Percentiles rank a stretch among this genome's conserved stretches.
Evolutionary conservation across 805 yeast genomes (phyloP).

Genomic region (Candida coleopterorum): DNA sequence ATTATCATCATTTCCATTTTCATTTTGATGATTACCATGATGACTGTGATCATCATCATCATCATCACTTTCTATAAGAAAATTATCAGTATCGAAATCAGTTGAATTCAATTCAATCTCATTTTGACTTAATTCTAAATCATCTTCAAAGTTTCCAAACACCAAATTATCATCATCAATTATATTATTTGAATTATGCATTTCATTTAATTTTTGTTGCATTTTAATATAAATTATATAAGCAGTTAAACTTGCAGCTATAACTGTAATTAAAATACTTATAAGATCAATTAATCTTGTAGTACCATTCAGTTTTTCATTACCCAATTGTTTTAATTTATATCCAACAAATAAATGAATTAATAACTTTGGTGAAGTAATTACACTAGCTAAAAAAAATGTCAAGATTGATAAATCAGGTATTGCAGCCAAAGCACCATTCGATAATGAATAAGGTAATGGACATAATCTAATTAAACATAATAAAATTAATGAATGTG

Average conservation of each 20-base stretch:
- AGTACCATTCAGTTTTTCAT: slow-evolving; percentile 41
- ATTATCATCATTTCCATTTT: no score
- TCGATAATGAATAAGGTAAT: slow-evolving; percentile 85
- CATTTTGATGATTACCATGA: no score
- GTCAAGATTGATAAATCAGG: slow-evolving; percentile 64
- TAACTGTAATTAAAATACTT: slow-evolving; percentile 53
- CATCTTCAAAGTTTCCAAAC: slow-evolving; percentile 39
- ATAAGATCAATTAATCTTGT: slow-evolving; percentile 58
- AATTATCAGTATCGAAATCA: slow-evolving; percentile 19
- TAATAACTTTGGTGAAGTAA: slow-evolving; percentile 80
- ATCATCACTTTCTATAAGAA: slow-evolving; percentile 36
- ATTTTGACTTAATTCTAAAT: slow-evolving; percentile 22
- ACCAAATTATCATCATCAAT: slow-evolving; percentile 25
- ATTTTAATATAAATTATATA: slow-evolving; percentile 60
- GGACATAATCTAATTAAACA: slow-evolving; percentile 82
- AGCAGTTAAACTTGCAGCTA: slow-evolving; percentile 55
- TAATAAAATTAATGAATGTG: slow-evolving; percentile 56
- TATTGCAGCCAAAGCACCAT: slow-evolving; percentile 87
- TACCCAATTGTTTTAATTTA: slow-evolving; percentile 66
- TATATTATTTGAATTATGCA: slow-evolving; percentile 18
- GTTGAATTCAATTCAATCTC: slow-evolving; percentile 33
- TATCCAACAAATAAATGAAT: slow-evolving; percentile 75
- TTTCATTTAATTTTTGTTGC: slow-evolving; percentile 29
- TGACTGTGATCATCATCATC: slow-evolving; percentile 7
- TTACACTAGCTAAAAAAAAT: slow-evolving; percentile 64